Base-by-base conservation (phyloP, 768 basidiomycete species). In the Lentinula raphanica region DNA sequence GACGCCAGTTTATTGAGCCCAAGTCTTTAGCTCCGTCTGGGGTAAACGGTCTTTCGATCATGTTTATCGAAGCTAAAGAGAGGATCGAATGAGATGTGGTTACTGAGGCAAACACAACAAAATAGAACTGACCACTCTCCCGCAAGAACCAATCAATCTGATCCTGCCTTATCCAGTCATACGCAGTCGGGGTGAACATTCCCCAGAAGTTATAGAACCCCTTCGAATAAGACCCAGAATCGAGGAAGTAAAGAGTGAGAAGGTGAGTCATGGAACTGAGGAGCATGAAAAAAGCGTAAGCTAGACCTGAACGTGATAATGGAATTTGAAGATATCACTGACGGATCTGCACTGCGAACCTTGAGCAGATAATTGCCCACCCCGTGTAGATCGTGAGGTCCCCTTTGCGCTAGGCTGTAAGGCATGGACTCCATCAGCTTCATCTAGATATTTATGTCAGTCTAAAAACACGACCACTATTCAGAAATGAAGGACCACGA, bases 91-190 rank as follows among this genome's bases (percentile, higher is more conserved):
- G 28, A 21, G 8, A 19, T 12, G 29, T 12, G 5, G 15, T 3
- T 6, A 4, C n/a, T 3, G 5, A 5, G 29, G 11, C n/a, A 4
- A 13, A 25, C 54, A n/a, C 2, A 23, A n/a, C 11, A 17, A 29
- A 15, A 48, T 23, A n/a, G 13, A 8, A 62, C 74, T 56, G 68
- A 77, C 84, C 75, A 25, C 91, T 94, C 64, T 91, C 84, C 71
- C 90, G 81, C 2, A 92, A 74, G 77, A 93, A 96, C 94, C 94
- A 98, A 53, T 92, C 80, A 38, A 90, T 92, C 77, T 97, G 94
- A 63, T 79, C 78, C 85, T 86, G 62, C 49, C 81, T 90, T 56
- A 97, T 84, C 77, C 86, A 97, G 68, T 97, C 94, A 66, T 93
- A 95, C 58, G 86, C 89, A 0, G 86, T 82, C 1, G 87, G 79